Evolutionary conservation across 2,329 filamentous ascomycete genomes (phyloP).

Genomic region (Arthroderma sp.): DNA sequence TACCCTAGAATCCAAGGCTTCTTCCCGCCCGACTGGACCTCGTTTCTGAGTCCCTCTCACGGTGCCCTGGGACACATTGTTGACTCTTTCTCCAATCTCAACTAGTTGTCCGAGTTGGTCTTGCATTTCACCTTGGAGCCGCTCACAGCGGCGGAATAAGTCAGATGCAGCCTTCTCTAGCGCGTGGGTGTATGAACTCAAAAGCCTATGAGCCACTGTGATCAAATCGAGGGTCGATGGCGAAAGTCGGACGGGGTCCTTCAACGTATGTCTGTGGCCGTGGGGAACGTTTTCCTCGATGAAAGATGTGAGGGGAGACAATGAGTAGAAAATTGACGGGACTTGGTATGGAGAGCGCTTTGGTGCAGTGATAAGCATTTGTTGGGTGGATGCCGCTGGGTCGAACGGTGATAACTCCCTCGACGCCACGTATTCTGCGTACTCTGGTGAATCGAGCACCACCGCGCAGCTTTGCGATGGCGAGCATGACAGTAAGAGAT

Average conservation of each 20-base stretch:
- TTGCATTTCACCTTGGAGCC: slow-evolving; percentile 33
- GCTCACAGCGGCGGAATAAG: slow-evolving; percentile 39
- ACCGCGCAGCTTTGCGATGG: slow-evolving; percentile 38
- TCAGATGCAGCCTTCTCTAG: slow-evolving; percentile 37
- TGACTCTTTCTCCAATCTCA: slow-evolving; percentile 33
- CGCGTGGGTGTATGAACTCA: slow-evolving; percentile 33
- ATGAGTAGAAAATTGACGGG: slow-evolving; percentile 27
- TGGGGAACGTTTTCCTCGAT: slow-evolving; percentile 30
- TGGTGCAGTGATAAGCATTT: slow-evolving; percentile 18
- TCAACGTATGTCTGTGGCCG: slow-evolving; percentile 29
- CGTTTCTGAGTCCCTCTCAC: slow-evolving; percentile 13
- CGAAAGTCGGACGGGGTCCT: slow-evolving; percentile 34
- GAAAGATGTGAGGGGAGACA: slow-evolving; percentile 27
- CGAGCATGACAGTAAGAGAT: slow-evolving; percentile 41
- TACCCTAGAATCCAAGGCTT: slow-evolving; percentile 28
- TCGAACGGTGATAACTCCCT: slow-evolving; percentile 17
- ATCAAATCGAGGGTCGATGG: slow-evolving; percentile 36
- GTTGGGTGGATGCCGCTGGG: slow-evolving; percentile 12
- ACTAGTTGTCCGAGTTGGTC: slow-evolving; percentile 34
- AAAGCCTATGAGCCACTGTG: slow-evolving; percentile 33
- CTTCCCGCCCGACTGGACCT: slow-evolving; percentile 19
- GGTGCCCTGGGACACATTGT: slow-evolving; percentile 25
- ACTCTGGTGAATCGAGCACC: slow-evolving; percentile 36
- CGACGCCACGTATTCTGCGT: slow-evolving; percentile 17
- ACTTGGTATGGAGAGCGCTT: slow-evolving; percentile 31